Evolutionary conservation across 1,284 basidiomycete genomes (phyloP).

Genomic region (Fomitopsis schrenkii): DNA sequence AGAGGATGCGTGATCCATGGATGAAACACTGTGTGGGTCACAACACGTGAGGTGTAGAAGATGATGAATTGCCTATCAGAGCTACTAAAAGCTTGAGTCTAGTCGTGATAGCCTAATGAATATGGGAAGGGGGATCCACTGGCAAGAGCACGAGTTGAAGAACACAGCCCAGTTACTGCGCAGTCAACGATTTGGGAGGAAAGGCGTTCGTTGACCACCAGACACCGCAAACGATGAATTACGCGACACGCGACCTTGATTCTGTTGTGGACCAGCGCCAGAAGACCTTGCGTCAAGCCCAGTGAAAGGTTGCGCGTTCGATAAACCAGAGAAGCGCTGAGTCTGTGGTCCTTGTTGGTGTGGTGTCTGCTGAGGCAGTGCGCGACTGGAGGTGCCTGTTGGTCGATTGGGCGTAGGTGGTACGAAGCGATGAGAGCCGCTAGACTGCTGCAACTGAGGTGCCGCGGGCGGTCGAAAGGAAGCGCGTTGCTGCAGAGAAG

Average conservation of each 20-base stretch:
- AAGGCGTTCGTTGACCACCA: constrained; percentile 16
- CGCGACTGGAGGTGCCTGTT: constrained; percentile 14
- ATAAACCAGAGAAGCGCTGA: constrained; percentile 11
- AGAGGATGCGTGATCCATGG: too few relatives aligned
- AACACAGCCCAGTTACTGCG: too few relatives aligned
- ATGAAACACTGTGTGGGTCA: too few relatives aligned
- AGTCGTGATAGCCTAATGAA: too few relatives aligned
- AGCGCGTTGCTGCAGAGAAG: constrained; percentile 8
- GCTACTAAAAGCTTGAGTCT: too few relatives aligned
- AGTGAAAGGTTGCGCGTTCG: constrained; percentile 3
- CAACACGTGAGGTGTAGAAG: too few relatives aligned
- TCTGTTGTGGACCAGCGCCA: constrained; percentile 1
- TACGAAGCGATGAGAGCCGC: constrained; percentile 12
- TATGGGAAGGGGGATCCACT: too few relatives aligned
- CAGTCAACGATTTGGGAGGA: constrained; percentile 8
- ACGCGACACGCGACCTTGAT: constrained; percentile 1
- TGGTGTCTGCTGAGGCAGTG: constrained; percentile 14
- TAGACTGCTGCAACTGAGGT: constrained; percentile 8
- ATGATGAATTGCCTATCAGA: too few relatives aligned
- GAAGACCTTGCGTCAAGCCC: constrained; percentile 1
- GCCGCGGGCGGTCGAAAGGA: constrained; percentile 12
- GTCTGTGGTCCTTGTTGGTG: not conserved
- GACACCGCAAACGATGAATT: constrained; percentile 10
- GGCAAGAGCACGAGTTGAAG: too few relatives aligned
- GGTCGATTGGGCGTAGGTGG: constrained; percentile 11